These are phyloP conservation scores for Xerocomus spinulosus DNA, from an alignment of 768 basidiomycete species.

Conservation along the genomic window DNA sequence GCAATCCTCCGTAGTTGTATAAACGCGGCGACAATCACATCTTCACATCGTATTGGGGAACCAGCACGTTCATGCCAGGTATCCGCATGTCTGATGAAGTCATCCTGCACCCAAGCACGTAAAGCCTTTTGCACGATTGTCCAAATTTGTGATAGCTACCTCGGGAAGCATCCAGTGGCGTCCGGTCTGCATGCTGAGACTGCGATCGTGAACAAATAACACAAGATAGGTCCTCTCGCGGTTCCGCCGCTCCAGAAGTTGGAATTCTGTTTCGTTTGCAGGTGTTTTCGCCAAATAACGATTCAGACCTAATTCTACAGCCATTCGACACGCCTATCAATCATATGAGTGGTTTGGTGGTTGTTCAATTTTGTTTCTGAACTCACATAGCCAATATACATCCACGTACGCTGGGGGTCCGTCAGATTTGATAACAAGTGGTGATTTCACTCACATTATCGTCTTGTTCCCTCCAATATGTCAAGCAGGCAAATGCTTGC, in stretches of 20 bases:
- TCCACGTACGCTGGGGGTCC: conserved; percentile 67
- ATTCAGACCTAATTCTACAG: conserved; percentile 78
- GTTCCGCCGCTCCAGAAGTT: conserved; percentile 72
- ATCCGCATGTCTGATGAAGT: conserved; percentile 62
- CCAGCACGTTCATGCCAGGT: conserved; percentile 68
- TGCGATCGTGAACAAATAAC: conserved; percentile 81
- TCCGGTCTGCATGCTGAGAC: conserved; percentile 82
- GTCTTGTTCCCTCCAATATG: conserved; percentile 86
- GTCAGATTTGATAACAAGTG: conserved; percentile 12
- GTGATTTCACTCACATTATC: conserved; percentile 55
- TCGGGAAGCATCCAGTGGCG: conserved; percentile 87
- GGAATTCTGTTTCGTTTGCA: conserved; percentile 56
- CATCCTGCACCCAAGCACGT: conserved; percentile 40
- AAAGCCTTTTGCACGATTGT: conserved; percentile 8
- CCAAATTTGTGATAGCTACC: conserved; percentile 24
- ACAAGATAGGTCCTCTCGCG: conserved; percentile 84
- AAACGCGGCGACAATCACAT: conserved; percentile 75
- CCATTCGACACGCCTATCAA: conserved; percentile 77
- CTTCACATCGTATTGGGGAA: conserved; percentile 59
- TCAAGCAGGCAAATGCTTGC: conserved; percentile 84
- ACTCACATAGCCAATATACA: conserved; percentile 79
- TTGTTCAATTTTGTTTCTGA: neutral
- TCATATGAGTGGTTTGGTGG: conserved; percentile 1
- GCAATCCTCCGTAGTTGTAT: conserved; percentile 75
- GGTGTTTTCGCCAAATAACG: conserved; percentile 56